Evolutionary conservation across 805 yeast species (phyloP), one percentile per base, ranked within the genome.

Genomic region (Nakazawaea molendinolei): DNA sequence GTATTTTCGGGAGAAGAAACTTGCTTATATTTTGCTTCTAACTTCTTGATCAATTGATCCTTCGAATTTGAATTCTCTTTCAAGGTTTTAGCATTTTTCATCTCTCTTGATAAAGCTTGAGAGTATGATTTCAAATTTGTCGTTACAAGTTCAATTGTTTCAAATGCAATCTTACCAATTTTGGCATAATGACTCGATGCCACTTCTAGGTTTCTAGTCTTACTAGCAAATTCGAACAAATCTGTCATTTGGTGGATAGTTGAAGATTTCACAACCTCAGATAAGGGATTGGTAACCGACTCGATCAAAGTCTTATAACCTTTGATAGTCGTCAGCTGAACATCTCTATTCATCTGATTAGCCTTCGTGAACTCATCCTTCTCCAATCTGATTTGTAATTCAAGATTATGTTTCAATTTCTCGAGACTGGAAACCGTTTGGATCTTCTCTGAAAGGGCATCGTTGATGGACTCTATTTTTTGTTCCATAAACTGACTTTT

Each of bases 401-500:
- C 17, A 8, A 23, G 20, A 21, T 12, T 16, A 27, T 17, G 22
- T 13, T 21, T 30, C n/a, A 10, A 14, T 23, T 8, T 12, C n/a
- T 31, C 34, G n/a, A 31, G 13, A 12, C n/a, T 23, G 5, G 28
- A 23, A 16, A 31, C 17, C 12, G 15, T 17, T 5, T 10, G 5
- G 8, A 31, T 8, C 12, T 23, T 31, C n/a, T 31, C 34, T 23
- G 28, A 14, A 10, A 31, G 24, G 16, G 34, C 28, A 31, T 31
- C 34, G 18, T n/a, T 31, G 12, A 23, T 9, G 4, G 34, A 31
- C 8, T 31, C 24, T 4, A 31, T 6, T 19, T 23, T 23, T 14
- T 23, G 34, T 12, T 31, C 34, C 22, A 20, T 16, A 10, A 23
- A 31, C 21, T 17, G 5, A 23, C 13, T 13, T 13, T 23, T 31